Base-by-base conservation (phyloP, 2,329 filamentous ascomycete genomes). In the Simplicillium aogashimaense region DNA sequence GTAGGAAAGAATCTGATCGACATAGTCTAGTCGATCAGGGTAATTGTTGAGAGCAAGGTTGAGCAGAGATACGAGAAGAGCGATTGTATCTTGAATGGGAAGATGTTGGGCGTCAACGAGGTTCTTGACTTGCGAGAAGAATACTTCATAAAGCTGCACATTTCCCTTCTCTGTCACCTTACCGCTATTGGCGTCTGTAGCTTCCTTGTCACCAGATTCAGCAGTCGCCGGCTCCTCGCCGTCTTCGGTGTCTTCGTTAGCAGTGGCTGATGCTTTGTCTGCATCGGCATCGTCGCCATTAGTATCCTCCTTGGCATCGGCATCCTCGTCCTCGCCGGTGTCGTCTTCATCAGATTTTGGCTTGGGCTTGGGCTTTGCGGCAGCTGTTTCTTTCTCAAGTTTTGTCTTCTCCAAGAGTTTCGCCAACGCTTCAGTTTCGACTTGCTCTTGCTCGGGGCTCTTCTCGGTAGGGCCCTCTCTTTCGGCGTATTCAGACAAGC, bases 31-130 rank as follows among this genome's bases (percentile, higher is more conserved):
- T 42, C 83, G 76, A 47, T 92, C 83, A 1, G 92, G 90, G 55
- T 98, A 97, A 50, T 97, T 94, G 59, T 94, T 97, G 45, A 98
- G 73, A 9, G 94, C 88, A 42, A 98, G 76, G 52, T 97, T 97
- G 31, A 84, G 81, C 32, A 98, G 71, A 4, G 92, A 98, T n/a
- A 94, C 90, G 35, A 97, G 71, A 33, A 98, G 68, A 9, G 89
- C 92, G 51, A 95, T 92, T 14, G 86, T 94, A 58, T 98, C 94
- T 59, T 94, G 88, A 48, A 98, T 90, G 1, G 89, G 84, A 39
- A 98, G 72, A 50, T 87, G 82, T 55, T 95, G 87, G 39, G 85
- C 86, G 61, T 88, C 90, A 46, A 97, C 89, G 38, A 98, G 70
- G 53, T 90, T 89, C 56, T 94, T 84, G 46, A 97, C 92, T 61